Evolutionary conservation across 1,284 basidiomycete species (phyloP).

Genomic region (Ganoderma sinense): DNA sequence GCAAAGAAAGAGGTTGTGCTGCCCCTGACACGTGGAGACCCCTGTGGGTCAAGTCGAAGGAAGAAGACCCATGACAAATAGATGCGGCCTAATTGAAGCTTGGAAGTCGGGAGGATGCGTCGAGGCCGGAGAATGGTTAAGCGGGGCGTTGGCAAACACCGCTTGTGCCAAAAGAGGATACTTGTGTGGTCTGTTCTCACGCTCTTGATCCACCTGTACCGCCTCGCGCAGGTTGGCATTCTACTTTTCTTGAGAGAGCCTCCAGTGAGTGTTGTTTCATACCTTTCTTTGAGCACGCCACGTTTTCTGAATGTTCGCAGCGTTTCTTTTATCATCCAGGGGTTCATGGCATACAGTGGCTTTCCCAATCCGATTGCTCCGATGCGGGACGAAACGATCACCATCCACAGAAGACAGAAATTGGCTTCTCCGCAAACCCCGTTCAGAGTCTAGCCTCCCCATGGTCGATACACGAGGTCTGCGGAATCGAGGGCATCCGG

Average conservation of each 20-base stretch:
- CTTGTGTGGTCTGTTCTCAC: constrained; percentile 15
- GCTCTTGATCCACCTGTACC: constrained; percentile 10
- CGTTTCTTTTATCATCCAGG: not conserved
- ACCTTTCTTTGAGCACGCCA: not conserved
- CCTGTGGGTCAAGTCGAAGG: not conserved
- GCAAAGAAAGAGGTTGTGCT: not conserved
- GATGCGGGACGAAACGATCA: not conserved
- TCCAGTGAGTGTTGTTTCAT: not conserved
- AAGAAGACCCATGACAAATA: not conserved
- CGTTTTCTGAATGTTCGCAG: not conserved
- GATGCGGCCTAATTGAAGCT: not conserved
- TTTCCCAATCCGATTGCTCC: not conserved
- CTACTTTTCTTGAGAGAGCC: constrained; percentile 8
- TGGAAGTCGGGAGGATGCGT: not conserved
- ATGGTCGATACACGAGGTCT: not conserved
- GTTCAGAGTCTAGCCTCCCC: not conserved
- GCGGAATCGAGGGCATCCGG: not conserved
- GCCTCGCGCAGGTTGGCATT: constrained; percentile 23
- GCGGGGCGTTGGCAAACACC: constrained; percentile 21
- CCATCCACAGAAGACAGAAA: not conserved
- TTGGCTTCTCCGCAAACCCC: not conserved
- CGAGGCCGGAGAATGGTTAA: constrained; percentile 18
- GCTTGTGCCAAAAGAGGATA: constrained; percentile 14
- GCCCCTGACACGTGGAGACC: not conserved
- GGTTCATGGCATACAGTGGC: too few relatives aligned